Base-by-base conservation (phyloP, 257 asterid species). In the Datura wrightii region DNA sequence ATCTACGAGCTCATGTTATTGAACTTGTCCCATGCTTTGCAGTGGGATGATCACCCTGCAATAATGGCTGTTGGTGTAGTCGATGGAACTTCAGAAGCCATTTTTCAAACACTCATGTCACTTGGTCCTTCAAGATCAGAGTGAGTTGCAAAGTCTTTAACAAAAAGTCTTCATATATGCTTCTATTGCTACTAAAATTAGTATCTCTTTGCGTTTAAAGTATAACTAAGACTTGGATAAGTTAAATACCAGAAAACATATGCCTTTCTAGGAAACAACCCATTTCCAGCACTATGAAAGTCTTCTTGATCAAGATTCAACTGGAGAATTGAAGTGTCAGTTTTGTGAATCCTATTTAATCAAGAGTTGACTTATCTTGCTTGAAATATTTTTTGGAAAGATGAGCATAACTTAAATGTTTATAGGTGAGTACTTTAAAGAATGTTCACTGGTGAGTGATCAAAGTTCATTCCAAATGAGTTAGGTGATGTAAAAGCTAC, bases 61-160 rank as follows among this genome's bases (percentile, higher is more conserved):
- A 92, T 96, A 85, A 96, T 96, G 99, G 98, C 97, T 18, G 98
- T 94, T 88, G 99, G 99, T 84, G 97, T 94, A 83, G 91, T 94
- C 84, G 98, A 93, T 80, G 98, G 94, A 76, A 89, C 96, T 85
- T 94, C 99, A 52, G 99, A 96, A 90, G 97, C 98, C 82, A 91
- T 93, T 87, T 96, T 94, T 82, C 98, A 92, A 87, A 92, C 95
- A 16, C 96, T 96, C 60, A 93, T 96, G 97, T 96, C 99, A 81
- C 96, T 96, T 89, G 98, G 98, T 89, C 92, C 97, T 87, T 96
- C 97, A 80, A 94, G 98, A 94, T 91, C 98, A 63, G 98, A 96
- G 99, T 94, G 92, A 89, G 97, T 89, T 82, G n/a, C 54, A 41
- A 84, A 48, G 60, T 42, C 58, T 72, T 72, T 19, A 72, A 44